Conservation (phyloP, 306 rosid species). For the Casuarina cunninghamiana region DNA sequence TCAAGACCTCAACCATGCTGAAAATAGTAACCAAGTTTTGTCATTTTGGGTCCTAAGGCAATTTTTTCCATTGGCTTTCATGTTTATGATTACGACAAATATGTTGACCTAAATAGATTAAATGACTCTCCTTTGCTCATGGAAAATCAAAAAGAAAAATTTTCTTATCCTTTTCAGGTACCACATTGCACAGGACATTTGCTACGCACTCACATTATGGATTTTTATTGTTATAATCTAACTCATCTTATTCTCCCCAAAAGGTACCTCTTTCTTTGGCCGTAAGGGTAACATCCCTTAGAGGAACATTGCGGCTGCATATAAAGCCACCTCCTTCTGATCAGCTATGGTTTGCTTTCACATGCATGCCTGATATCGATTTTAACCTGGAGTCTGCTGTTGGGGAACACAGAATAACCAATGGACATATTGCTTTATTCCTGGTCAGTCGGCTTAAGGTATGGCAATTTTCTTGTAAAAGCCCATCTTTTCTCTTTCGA, state of each 20-base stretch:
- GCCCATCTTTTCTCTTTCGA: background rate
- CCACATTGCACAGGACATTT: slow-evolving; percentile 4
- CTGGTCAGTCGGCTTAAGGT: slow-evolving; percentile 81
- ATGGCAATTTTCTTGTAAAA: slow-evolving; percentile 22
- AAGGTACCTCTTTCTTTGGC: slow-evolving; percentile 86
- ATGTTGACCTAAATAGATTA: background rate
- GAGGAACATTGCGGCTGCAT: slow-evolving; percentile 81
- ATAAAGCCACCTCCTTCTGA: slow-evolving; percentile 97
- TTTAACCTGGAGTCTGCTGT: slow-evolving; percentile 74
- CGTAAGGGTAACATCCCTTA: slow-evolving; percentile 72
- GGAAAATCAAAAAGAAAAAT: no score
- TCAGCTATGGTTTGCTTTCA: slow-evolving; percentile 85
- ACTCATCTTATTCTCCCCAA: slow-evolving; percentile 31
- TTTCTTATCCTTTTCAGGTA: background rate
- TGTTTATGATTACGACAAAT: background rate
- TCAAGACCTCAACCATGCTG: background rate
- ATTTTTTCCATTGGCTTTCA: background rate
- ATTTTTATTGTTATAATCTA: slow-evolving; percentile 26
- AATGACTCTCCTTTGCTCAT: no score
- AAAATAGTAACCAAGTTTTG: background rate
- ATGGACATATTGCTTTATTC: slow-evolving; percentile 61
- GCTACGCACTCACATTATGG: background rate
- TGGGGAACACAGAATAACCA: slow-evolving; percentile 84
- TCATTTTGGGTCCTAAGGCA: background rate
- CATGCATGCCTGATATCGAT: slow-evolving; percentile 86